A percentile compares a stretch with the other conserved stretches of the same genome.
phyloP scores from a whole-genome alignment of 192 early-diverging fungal species.

The Polychytrium aggregatum region DNA sequence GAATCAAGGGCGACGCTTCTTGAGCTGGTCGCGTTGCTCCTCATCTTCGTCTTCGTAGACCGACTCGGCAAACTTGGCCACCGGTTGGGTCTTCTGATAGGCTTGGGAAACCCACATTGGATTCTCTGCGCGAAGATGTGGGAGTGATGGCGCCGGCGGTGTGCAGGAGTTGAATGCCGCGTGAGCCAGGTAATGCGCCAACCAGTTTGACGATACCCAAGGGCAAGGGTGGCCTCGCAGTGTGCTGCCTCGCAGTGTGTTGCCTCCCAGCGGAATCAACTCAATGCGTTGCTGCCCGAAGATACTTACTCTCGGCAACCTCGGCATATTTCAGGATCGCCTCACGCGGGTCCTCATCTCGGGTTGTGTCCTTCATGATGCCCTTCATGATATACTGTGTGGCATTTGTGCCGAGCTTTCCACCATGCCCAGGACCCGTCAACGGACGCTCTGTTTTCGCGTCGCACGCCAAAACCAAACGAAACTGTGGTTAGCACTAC shows the following conservation, averaged over 20 bases:
- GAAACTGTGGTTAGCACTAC: neutral
- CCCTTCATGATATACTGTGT: constrained; percentile 77
- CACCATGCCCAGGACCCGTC: constrained; percentile 71
- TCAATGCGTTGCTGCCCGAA: neutral
- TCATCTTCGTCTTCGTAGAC: constrained; percentile 54
- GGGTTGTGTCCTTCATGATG: constrained; percentile 28
- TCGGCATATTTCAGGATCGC: constrained; percentile 81
- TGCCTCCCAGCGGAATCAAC: neutral
- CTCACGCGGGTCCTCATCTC: constrained; percentile 87
- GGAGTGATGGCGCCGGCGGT: neutral
- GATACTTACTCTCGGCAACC: constrained; percentile 43
- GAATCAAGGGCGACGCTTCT: constrained; percentile 31
- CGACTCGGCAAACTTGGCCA: constrained; percentile 49
- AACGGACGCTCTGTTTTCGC: no score
- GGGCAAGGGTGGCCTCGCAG: neutral
- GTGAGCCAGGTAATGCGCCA: neutral
- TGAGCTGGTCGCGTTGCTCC: constrained; percentile 32
- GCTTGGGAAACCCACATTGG: constrained; percentile 79
- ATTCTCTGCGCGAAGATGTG: constrained; percentile 28
- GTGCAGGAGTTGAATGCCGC: neutral
- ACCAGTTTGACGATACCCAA: neutral
- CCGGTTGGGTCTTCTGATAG: constrained; percentile 67
- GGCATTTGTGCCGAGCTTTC: constrained; percentile 69
- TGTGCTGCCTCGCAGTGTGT: neutral
- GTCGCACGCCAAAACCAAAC: constrained; percentile 33